Evolutionary conservation across 2,329 filamentous ascomycete species (phyloP).

Genomic region (Trichoderma asperellum): DNA sequence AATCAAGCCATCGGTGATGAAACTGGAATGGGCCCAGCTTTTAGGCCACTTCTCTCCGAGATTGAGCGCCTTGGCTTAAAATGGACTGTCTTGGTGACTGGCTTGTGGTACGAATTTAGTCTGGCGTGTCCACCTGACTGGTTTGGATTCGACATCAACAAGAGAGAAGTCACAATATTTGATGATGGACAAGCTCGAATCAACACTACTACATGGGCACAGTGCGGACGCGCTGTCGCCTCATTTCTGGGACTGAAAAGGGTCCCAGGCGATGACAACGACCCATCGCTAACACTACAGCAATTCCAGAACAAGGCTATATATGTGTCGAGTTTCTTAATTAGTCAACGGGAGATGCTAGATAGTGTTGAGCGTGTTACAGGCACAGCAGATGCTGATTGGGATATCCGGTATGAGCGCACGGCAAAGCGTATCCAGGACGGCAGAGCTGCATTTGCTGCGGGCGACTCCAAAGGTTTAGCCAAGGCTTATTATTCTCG

Average conservation of each 20-base stretch:
- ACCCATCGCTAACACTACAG: constrained; percentile 42
- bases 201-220: constrained; percentile 58
- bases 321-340: constrained; percentile 58
- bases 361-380: constrained; percentile 62
- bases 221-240: constrained; percentile 47
- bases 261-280: constrained; percentile 44
- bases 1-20: constrained; percentile 46
- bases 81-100: constrained; percentile 58
- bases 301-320: constrained; percentile 50
- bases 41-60: constrained; percentile 33
- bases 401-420: constrained; percentile 56
- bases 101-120: constrained; percentile 60
- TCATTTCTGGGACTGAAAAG: constrained; percentile 51
- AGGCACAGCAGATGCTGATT: constrained; percentile 59
- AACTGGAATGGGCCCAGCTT: constrained; percentile 34
- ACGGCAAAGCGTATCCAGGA: constrained; percentile 52
- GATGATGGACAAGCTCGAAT: constrained; percentile 34
- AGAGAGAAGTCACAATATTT: constrained; percentile 39
- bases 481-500: constrained; percentile 55
- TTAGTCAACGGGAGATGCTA: constrained; percentile 67
- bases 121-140: constrained; percentile 44
- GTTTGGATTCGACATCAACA: constrained; percentile 56
- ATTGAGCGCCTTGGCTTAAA: background rate
- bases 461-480: constrained; percentile 49
- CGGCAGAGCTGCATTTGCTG: constrained; percentile 48